Percentiles rank a stretch among this genome's conserved stretches.
These are phyloP conservation scores for Sarocladiaceae sp. DNA, from an alignment of 2,329 filamentous ascomycete species.

Conservation along the genomic window DNA sequence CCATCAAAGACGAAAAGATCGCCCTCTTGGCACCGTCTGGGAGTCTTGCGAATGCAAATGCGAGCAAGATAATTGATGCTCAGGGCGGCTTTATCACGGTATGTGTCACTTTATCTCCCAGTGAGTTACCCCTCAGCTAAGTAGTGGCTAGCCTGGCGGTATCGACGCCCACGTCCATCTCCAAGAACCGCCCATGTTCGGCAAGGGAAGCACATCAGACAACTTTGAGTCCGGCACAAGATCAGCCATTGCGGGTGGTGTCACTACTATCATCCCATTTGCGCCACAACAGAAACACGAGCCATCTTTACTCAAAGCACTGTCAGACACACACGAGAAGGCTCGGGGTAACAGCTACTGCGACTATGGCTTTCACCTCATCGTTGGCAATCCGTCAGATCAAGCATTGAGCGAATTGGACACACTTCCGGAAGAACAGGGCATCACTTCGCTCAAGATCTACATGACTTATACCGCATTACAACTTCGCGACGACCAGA, in stretches of 20 bases:
- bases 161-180: constrained; percentile 36
- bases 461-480: constrained; percentile 50
- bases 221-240: constrained; percentile 41
- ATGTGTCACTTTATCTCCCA: background rate
- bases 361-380: constrained; percentile 54
- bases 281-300: constrained; percentile 47
- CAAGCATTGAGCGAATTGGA: constrained; percentile 36
- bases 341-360: constrained; percentile 43
- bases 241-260: constrained; percentile 53
- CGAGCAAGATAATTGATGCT: constrained; percentile 11
- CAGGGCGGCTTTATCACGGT: constrained; percentile 13
- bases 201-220: constrained; percentile 27
- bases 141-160: constrained; percentile 26
- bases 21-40: constrained; percentile 33
- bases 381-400: constrained; percentile 40
- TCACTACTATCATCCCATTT: constrained; percentile 55
- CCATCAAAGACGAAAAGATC: constrained; percentile 38
- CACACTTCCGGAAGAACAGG: constrained; percentile 25
- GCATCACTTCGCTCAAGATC: constrained; percentile 45
- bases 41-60: constrained; percentile 18
- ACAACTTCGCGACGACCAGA: constrained; percentile 43
- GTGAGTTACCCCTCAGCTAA: background rate
- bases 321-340: constrained; percentile 42
- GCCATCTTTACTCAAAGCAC: constrained; percentile 37
- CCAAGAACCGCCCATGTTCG: constrained; percentile 32